phyloP scores from a whole-genome alignment of 352 stramenopile genomes.

The Pythium brachiatum region DNA sequence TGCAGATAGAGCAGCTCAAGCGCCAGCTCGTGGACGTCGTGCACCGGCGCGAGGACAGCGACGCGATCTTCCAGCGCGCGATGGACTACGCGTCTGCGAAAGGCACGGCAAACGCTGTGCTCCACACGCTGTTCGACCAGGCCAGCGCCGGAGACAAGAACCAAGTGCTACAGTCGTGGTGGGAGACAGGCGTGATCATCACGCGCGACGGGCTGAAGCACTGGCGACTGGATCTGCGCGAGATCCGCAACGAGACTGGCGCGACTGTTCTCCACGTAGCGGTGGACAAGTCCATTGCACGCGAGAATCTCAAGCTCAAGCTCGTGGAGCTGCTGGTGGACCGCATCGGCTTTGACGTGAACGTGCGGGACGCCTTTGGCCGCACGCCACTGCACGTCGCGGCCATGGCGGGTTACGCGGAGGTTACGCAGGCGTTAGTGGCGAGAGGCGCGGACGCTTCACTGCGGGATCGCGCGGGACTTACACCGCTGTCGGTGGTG shows the following conservation, averaged over 20 bases:
- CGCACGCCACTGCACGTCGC: slow-evolving; percentile 71
- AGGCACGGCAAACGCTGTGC: slow-evolving; percentile 64
- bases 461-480: slow-evolving; percentile 50
- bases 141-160: slow-evolving; percentile 49
- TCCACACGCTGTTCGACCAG: slow-evolving; percentile 79
- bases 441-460: slow-evolving; percentile 45
- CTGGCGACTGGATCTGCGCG: slow-evolving; percentile 60
- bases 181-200: slow-evolving; percentile 69
- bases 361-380: slow-evolving; percentile 68
- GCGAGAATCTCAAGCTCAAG: slow-evolving; percentile 65
- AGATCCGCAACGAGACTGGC: slow-evolving; percentile 62
- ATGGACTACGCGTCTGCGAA: slow-evolving; percentile 65
- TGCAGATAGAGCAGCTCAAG: slow-evolving; percentile 52
- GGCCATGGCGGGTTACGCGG: slow-evolving; percentile 56
- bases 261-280: slow-evolving; percentile 66
- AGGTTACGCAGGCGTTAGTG: slow-evolving; percentile 61
- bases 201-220: slow-evolving; percentile 76
- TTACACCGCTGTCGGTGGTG: slow-evolving; percentile 65
- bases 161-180: slow-evolving; percentile 47
- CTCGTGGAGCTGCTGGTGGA: slow-evolving; percentile 65
- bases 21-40: slow-evolving; percentile 42
- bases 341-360: slow-evolving; percentile 66
- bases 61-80: slow-evolving; percentile 54
- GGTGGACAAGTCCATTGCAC: slow-evolving; percentile 62
- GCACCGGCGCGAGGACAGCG: slow-evolving; percentile 57